A percentile compares a stretch with the other conserved stretches of the same genome.
phyloP scores from a whole-genome alignment of 768 basidiomycete species.

The Pleurotus pulmonarius region DNA sequence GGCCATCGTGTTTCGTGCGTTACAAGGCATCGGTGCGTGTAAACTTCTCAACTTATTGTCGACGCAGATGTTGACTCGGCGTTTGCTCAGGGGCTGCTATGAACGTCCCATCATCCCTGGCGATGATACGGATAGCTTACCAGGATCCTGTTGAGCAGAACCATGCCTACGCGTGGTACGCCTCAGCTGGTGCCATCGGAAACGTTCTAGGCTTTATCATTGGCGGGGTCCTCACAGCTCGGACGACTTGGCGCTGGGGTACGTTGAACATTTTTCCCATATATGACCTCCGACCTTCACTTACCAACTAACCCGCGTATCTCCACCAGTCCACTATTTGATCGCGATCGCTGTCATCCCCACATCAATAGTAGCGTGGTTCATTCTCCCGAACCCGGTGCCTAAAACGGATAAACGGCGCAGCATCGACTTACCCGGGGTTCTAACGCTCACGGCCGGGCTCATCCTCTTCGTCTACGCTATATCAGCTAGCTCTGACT shows the following conservation, averaged over 20 bases:
- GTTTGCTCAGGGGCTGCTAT: slow-evolving; percentile 30
- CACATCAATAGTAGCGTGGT: slow-evolving; percentile 9
- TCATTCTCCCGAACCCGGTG: slow-evolving; percentile 8
- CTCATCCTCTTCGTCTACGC: slow-evolving; percentile 33
- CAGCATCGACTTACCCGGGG: slow-evolving; percentile 14
- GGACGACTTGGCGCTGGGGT: slow-evolving; percentile 38
- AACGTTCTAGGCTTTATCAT: slow-evolving; percentile 35
- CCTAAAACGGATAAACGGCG: neutral
- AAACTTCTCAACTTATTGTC: neutral
- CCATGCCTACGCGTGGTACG: slow-evolving; percentile 39
- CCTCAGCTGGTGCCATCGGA: slow-evolving; percentile 40
- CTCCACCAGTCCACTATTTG: slow-evolving; percentile 34
- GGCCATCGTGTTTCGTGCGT: slow-evolving; percentile 11
- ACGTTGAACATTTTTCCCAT: neutral
- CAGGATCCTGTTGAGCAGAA: slow-evolving; percentile 39
- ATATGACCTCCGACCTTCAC: neutral
- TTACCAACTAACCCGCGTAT: neutral
- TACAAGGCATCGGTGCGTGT: slow-evolving; percentile 12
- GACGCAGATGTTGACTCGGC: neutral
- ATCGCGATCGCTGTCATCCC: slow-evolving; percentile 30
- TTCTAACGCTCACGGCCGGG: slow-evolving; percentile 12
- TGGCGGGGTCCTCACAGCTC: slow-evolving; percentile 34
- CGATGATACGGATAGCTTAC: slow-evolving; percentile 37
- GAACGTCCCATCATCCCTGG: slow-evolving; percentile 42
- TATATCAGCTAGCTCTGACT: slow-evolving; percentile 32